phyloP scores from a whole-genome alignment of 306 rosid genomes.

The Betula pendula region DNA sequence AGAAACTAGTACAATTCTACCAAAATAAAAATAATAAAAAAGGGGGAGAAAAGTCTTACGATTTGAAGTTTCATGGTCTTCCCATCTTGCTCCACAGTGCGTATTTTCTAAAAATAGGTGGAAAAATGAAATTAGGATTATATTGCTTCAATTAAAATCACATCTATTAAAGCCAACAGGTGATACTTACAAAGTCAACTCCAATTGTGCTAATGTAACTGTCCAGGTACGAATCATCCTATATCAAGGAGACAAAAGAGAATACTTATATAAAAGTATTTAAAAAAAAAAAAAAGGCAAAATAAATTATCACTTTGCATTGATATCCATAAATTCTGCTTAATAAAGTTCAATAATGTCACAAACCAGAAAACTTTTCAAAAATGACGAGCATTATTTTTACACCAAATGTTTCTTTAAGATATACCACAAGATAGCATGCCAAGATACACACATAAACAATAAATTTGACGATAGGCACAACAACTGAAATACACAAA shows the following conservation, averaged over 20 bases:
- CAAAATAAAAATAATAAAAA: neutral
- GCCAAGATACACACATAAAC: no score
- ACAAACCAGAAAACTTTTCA: neutral
- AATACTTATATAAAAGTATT: neutral
- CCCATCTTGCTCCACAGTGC: constrained; percentile 61
- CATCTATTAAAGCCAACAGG: neutral
- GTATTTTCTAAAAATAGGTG: constrained; percentile 41
- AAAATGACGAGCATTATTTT: neutral
- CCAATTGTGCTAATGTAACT: constrained; percentile 62
- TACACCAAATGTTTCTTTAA: no score
- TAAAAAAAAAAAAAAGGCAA: neutral
- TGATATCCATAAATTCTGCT: neutral
- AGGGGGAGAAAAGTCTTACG: constrained; percentile 23
- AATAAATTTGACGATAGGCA: no score
- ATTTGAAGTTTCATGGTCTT: constrained; percentile 61
- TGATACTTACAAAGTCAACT: constrained; percentile 53
- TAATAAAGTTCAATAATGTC: neutral
- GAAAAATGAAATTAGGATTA: neutral
- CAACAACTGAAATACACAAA: no score
- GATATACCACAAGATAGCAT: no score
- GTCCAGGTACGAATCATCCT: constrained; percentile 61
- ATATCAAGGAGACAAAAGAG: neutral
- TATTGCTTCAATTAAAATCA: neutral
- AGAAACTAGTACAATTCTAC: neutral
- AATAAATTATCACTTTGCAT: neutral